phyloP scores from a whole-genome alignment of 139 green algal species.

The Ostreobium quekettii region DNA sequence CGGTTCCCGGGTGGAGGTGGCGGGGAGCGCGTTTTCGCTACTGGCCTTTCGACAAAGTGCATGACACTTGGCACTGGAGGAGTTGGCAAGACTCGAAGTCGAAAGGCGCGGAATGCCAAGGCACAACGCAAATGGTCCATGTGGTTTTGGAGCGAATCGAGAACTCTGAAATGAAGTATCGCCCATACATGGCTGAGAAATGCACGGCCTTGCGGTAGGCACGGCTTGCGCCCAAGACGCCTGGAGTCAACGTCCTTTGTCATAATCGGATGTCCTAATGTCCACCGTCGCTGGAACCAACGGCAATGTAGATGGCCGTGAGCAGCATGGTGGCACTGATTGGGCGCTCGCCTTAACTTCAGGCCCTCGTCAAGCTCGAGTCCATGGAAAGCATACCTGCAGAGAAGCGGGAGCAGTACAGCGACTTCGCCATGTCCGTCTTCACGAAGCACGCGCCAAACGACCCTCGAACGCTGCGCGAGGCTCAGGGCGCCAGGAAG shows the following conservation, averaged over 20 bases:
- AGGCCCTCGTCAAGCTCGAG: constrained; percentile 74
- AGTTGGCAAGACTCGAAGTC: too few relatives aligned
- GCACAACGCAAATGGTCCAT: background rate
- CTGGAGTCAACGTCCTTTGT: background rate
- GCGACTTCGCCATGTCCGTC: constrained; percentile 63
- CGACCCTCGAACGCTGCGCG: constrained; percentile 43
- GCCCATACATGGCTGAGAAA: background rate
- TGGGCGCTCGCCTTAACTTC: background rate
- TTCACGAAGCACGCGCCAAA: constrained; percentile 55
- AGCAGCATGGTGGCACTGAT: background rate
- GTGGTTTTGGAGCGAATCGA: background rate
- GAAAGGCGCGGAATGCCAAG: background rate
- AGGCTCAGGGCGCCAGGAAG: constrained; percentile 18
- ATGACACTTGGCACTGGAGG: too few relatives aligned
- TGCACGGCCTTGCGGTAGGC: background rate
- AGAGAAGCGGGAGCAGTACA: constrained; percentile 36
- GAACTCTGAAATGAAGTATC: background rate
- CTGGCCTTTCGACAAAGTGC: background rate
- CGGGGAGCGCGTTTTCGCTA: background rate
- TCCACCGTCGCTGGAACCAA: background rate
- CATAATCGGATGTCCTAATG: background rate
- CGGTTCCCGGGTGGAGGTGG: too few relatives aligned
- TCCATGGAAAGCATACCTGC: constrained; percentile 32
- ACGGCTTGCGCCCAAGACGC: background rate
- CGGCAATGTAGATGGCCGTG: constrained; percentile 1